Percentiles rank a stretch among this genome's conserved stretches.
Conservation (phyloP, 805 yeast genomes). For the Isabelozyma pseudorhagii region DNA sequence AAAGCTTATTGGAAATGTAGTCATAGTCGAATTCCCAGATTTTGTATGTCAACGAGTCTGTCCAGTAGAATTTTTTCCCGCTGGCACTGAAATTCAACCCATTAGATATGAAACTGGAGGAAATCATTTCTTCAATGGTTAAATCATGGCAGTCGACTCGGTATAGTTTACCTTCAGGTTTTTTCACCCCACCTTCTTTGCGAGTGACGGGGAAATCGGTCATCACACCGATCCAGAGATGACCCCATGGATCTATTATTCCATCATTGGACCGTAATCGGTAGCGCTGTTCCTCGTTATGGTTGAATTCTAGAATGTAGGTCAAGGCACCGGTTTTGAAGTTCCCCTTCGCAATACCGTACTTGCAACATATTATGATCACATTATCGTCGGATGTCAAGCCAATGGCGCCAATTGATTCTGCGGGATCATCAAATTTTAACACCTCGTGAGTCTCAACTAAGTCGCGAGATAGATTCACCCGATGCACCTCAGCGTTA, state of each 20-base stretch:
- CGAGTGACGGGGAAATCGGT: constrained; percentile 40
- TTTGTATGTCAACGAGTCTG: constrained; percentile 33
- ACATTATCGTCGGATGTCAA: constrained; percentile 55
- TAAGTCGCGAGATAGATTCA: constrained; percentile 6
- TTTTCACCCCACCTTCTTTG: constrained; percentile 23
- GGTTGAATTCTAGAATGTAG: constrained; percentile 41
- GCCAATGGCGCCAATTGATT: constrained; percentile 69
- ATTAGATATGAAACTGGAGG: constrained; percentile 57
- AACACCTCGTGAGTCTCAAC: constrained; percentile 33
- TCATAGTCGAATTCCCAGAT: constrained; percentile 40
- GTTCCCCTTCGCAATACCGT: constrained; percentile 60
- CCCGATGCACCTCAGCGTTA: constrained; percentile 36
- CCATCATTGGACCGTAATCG: constrained; percentile 73
- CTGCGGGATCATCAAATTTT: constrained; percentile 29
- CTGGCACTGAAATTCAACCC: constrained; percentile 46
- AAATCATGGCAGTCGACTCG: constrained; percentile 31
- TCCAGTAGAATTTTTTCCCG: constrained; percentile 34
- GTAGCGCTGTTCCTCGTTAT: constrained; percentile 14
- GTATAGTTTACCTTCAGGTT: constrained; percentile 51
- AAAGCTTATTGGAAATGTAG: constrained; percentile 19
- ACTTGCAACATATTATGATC: constrained; percentile 58
- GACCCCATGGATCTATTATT: constrained; percentile 69
- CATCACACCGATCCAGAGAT: constrained; percentile 83
- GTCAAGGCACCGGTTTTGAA: constrained; percentile 33
- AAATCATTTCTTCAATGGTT: constrained; percentile 26